Evolutionary conservation across 352 stramenopile genomes (phyloP).

Genomic region (Globisporangium parvum): DNA sequence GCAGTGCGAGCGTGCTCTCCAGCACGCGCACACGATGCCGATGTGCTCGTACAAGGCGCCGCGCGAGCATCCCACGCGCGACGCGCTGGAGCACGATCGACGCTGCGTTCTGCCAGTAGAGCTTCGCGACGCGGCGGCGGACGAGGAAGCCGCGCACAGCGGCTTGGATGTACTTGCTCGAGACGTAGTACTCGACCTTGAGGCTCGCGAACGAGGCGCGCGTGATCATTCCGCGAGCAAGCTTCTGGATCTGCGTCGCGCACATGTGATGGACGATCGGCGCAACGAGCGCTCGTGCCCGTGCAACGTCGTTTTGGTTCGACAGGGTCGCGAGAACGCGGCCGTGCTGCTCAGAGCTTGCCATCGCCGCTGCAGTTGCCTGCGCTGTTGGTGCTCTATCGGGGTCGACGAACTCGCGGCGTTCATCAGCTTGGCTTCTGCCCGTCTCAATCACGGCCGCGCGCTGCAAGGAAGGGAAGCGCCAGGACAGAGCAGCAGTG

Average conservation of each 20-base stretch:
- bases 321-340: slow-evolving; percentile 1
- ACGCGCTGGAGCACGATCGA: slow-evolving; percentile 53
- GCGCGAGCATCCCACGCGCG: slow-evolving; percentile 46
- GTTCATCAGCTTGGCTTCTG: neutral
- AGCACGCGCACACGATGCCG: slow-evolving; percentile 17
- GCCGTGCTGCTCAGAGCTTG: neutral
- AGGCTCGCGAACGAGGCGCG: slow-evolving; percentile 44
- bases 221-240: slow-evolving; percentile 64
- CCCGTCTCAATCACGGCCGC: slow-evolving; percentile 7
- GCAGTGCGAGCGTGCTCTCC: slow-evolving; percentile 27
- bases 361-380: neutral
- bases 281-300: slow-evolving; percentile 14
- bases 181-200: slow-evolving; percentile 62
- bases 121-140: slow-evolving; percentile 45
- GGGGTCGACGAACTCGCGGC: neutral
- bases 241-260: slow-evolving; percentile 72
- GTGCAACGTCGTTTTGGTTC: slow-evolving; percentile 18
- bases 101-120: slow-evolving; percentile 64
- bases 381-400: neutral
- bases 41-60: slow-evolving; percentile 20
- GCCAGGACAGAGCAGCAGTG: neutral
- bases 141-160: slow-evolving; percentile 60
- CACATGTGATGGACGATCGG: slow-evolving; percentile 61
- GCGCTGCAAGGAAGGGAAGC: slow-evolving; percentile 2
- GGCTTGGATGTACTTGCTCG: slow-evolving; percentile 76